Percentiles rank a stretch among this genome's conserved stretches.
phyloP scores from a whole-genome alignment of 2,329 filamentous ascomycete species.

The Fusarium tricinctum region DNA sequence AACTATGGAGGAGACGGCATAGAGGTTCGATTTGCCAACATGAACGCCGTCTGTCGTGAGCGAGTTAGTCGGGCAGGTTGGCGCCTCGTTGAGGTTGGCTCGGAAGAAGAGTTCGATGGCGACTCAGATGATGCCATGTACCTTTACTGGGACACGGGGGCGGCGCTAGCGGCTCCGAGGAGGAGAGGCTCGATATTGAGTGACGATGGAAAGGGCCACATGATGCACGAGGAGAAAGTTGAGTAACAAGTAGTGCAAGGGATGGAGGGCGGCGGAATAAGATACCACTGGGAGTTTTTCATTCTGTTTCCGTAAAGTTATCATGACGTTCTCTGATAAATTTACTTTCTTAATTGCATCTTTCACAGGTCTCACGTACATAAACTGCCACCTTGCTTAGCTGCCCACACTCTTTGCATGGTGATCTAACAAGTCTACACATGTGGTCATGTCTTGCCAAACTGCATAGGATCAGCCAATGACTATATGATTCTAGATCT shows the following conservation, averaged over 20 bases:
- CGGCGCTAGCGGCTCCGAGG: constrained; percentile 41
- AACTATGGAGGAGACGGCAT: constrained; percentile 63
- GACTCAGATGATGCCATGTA: constrained; percentile 22
- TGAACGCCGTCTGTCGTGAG: constrained; percentile 59
- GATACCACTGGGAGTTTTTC: neutral
- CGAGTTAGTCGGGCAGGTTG: constrained; percentile 58
- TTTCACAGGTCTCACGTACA: no score
- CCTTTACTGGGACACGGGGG: constrained; percentile 34
- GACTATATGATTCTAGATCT: no score
- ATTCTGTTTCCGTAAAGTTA: no score
- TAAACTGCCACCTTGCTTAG: no score
- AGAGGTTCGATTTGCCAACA: constrained; percentile 63
- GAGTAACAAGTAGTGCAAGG: constrained; percentile 1
- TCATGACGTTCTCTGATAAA: no score
- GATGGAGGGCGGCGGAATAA: neutral
- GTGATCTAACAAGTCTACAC: no score
- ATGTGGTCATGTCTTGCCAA: no score
- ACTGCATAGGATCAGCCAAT: no score
- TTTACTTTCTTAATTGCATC: no score
- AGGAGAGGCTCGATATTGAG: constrained; percentile 26
- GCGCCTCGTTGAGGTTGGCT: constrained; percentile 41
- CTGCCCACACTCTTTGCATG: no score
- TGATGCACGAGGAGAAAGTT: constrained; percentile 36
- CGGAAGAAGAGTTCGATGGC: constrained; percentile 14
- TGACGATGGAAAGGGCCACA: constrained; percentile 32